Conservation (phyloP, 2,329 filamentous ascomycete genomes). For the Scedosporium dehoogii region DNA sequence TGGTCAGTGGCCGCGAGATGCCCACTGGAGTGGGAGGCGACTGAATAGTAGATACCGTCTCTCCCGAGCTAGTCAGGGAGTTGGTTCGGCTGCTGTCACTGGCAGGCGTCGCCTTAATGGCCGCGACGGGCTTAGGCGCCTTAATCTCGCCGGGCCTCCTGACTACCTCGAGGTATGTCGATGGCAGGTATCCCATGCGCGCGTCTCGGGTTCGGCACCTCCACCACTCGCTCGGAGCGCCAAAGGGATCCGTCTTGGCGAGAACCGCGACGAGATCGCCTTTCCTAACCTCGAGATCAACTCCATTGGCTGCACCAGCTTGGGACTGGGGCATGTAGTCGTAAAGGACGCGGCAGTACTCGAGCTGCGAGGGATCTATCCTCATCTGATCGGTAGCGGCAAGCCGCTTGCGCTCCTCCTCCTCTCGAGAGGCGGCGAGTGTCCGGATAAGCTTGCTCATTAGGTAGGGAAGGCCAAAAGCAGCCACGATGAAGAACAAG, state of each 20-base stretch:
- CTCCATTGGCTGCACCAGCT: conserved; percentile 45
- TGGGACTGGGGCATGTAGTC: conserved; percentile 78
- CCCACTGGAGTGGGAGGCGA: conserved; percentile 24
- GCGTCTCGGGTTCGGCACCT: conserved; percentile 84
- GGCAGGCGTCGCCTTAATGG: conserved; percentile 38
- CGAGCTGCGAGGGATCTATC: conserved; percentile 80
- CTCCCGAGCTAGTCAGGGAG: conserved; percentile 34
- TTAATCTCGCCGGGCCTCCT: conserved; percentile 38
- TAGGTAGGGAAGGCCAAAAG: conserved; percentile 90
- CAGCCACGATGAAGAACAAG: conserved; percentile 87
- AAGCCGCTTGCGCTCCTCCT: conserved; percentile 59
- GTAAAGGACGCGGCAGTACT: conserved; percentile 91
- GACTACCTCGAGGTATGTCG: conserved; percentile 76
- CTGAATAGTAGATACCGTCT: conserved; percentile 4
- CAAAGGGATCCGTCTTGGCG: conserved; percentile 83
- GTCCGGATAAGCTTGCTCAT: conserved; percentile 93
- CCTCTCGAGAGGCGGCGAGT: conserved; percentile 74
- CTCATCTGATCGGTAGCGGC: conserved; percentile 35
- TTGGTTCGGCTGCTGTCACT: conserved; percentile 38
- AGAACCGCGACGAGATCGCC: conserved; percentile 92
- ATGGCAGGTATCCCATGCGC: conserved; percentile 81
- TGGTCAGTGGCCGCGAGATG: not conserved
- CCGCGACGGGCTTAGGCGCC: conserved; percentile 27
- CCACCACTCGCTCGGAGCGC: conserved; percentile 95
- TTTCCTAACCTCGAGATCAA: conserved; percentile 88